Conservation (phyloP, 805 yeast genomes). For the Barnettozyma populi region DNA sequence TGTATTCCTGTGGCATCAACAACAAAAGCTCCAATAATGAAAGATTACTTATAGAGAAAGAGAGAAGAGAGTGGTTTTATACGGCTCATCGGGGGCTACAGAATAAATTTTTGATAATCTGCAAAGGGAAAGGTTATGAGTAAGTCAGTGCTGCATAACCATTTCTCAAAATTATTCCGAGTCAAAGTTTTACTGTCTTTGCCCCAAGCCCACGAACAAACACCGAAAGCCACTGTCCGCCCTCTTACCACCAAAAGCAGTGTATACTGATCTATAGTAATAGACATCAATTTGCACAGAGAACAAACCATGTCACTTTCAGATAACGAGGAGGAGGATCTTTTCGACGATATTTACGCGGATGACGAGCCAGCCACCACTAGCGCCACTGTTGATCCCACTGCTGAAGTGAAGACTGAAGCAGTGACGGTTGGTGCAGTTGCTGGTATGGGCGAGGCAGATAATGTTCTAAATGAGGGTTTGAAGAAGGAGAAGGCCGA, state of each 20-base stretch:
- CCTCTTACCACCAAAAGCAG: background rate
- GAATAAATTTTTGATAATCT: background rate
- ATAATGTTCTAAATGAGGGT: background rate
- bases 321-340: slow-evolving; percentile 93
- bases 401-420: slow-evolving; percentile 12
- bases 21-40: background rate
- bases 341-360: slow-evolving; percentile 84
- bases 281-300: slow-evolving; percentile 1
- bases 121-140: slow-evolving; percentile 1
- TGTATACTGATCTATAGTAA: slow-evolving; percentile 7
- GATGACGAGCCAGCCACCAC: slow-evolving; percentile 19
- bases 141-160: background rate
- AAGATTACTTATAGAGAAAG: background rate
- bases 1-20: slow-evolving; percentile 47
- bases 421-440: slow-evolving; percentile 14
- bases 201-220: background rate
- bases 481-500: background rate
- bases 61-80: background rate
- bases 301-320: slow-evolving; percentile 47
- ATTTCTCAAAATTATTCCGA: too few species aligned
- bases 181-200: too few species aligned
- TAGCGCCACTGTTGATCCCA: slow-evolving; percentile 17
- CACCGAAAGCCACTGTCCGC: background rate
- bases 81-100: slow-evolving; percentile 2
- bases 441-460: background rate